Evolutionary conservation across 179 eudicot species (phyloP), one percentile per base, ranked within the genome.

Genomic region (Drosera spatulata): DNA sequence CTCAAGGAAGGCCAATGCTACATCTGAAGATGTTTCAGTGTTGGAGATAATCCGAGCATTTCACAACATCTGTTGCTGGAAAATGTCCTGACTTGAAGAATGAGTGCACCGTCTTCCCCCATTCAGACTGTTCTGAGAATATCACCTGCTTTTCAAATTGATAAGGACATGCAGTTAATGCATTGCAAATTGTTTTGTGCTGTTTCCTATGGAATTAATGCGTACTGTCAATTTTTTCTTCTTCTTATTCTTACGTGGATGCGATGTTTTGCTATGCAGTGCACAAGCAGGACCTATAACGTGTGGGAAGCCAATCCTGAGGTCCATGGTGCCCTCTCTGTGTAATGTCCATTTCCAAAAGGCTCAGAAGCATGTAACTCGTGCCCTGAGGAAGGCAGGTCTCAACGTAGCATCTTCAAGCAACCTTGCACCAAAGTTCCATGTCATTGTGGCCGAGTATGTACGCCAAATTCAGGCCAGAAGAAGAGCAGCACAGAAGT

Each of bases 361-460:
- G 69, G 71, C 77, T 60, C 79, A 75, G 59, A 81, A 71, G 46
- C 79, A 78, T 63, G 69, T 73, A 59, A 71, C 68, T 39, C 71
- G 69, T 52, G 82, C 79, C 47, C 59, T 83, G 66, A 81, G 65
- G 81, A 83, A 78, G 74, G 75, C 77, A 55, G 83, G 88, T 61
- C 73, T 78, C 60, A 74, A 55, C 70, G 61, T 57, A 10, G 62
- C 82, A 22, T 72, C 79, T 39, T 72, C 77, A 47, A 74, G 76
- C 64, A 78, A 79, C 64, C 75, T 76, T 65, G 71, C 85, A 15
- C 79, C 77, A 6, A 81, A 76, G 67, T 69, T 83, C 49, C 77
- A 83, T 83, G 78, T 83, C n/a, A 58, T 83, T 7, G 60, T 81
- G 41, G 78, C 85, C 6, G 86, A 83, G 65, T 83, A 71, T 68